These are phyloP conservation scores for Paratrimastix pyriformis DNA, from an alignment of 78 protist species.

Conservation along the genomic window DNA sequence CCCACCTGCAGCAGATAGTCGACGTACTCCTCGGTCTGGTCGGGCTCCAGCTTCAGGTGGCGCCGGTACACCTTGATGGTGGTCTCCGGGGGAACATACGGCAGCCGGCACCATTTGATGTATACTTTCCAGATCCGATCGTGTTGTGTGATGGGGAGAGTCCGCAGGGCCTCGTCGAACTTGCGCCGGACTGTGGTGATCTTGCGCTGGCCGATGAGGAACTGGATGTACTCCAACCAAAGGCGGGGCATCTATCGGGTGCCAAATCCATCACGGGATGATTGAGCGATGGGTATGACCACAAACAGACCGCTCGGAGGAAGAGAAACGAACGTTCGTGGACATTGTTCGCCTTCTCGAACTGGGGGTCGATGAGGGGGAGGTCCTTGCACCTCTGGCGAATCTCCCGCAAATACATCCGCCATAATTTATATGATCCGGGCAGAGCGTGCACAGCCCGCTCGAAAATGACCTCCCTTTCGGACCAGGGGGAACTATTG, in stretches of 20 bases:
- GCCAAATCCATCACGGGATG: too few relatives aligned
- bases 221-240: slow-evolving; percentile 82
- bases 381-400: not conserved
- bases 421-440: slow-evolving; percentile 29
- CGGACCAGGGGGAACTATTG: not conserved
- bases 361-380: slow-evolving; percentile 45
- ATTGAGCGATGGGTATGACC: not conserved
- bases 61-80: slow-evolving; percentile 69
- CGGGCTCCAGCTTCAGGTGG: slow-evolving; percentile 67
- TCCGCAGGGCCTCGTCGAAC: slow-evolving; percentile 82
- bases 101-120: slow-evolving; percentile 19
- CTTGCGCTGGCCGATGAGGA: slow-evolving; percentile 55
- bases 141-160: slow-evolving; percentile 96
- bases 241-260: slow-evolving; percentile 92
- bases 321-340: slow-evolving; percentile 76
- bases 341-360: slow-evolving; percentile 45
- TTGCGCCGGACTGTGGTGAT: slow-evolving; percentile 71
- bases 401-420: not conserved
- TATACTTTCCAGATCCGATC: slow-evolving; percentile 84
- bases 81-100: slow-evolving; percentile 57
- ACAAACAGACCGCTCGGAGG: slow-evolving; percentile 64
- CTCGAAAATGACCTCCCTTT: not conserved
- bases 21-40: slow-evolving; percentile 73
- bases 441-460: slow-evolving; percentile 16
- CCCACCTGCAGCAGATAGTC: slow-evolving; percentile 47